Base-by-base conservation (phyloP, 768 basidiomycete species). In the Leccinellum albellum region DNA sequence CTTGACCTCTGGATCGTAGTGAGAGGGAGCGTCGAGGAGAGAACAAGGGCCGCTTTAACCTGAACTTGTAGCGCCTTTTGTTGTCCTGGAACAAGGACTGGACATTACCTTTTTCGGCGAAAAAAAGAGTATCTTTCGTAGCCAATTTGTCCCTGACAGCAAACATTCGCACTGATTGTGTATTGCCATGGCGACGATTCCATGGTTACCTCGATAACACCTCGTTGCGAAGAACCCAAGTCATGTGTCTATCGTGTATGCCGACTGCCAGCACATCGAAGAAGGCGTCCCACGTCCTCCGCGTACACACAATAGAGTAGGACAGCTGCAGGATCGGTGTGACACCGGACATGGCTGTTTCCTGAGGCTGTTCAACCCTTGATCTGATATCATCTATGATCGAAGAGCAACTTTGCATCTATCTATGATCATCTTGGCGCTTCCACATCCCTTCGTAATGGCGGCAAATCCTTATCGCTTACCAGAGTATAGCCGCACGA, bases 21-120 rank as follows among this genome's bases (percentile, higher is more conserved):
- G 40, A 55, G 51, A 59, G 10, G 51, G 24, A 24, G 28, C 24
- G 60, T 61, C 57, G 40, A 44, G 49, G 51, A 46, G 55, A 61
- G 57, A 60, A 58, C 61, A 61, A 65, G 48, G 24, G 48, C 42
- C 52, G 48, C 53, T 58, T 58, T 54, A 51, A 54, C n/a, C 50
- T 21, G 53, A 24, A 14, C 52, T 46, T 51, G 35, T 48, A 48
- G 49, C 24, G 51, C 26, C 58, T 57, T 56, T 66, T 64, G 58
- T 68, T 59, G 26, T 60, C 37, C 57, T 61, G 49, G 61, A 69
- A 69, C 59, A 67, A 64, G 58, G 42, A 52, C 23, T 9, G 23
- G 42, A 24, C 7, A 15, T 35, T 60, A 0, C 55, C 59, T 31
- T 52, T 52, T 62, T 44, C n/a, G 31, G 42, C n/a, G 28, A 21